A percentile compares a stretch with the other conserved stretches of the same genome.
Conservation (phyloP, 1,284 basidiomycete genomes). For the Sanghuangporus weigelae region DNA sequence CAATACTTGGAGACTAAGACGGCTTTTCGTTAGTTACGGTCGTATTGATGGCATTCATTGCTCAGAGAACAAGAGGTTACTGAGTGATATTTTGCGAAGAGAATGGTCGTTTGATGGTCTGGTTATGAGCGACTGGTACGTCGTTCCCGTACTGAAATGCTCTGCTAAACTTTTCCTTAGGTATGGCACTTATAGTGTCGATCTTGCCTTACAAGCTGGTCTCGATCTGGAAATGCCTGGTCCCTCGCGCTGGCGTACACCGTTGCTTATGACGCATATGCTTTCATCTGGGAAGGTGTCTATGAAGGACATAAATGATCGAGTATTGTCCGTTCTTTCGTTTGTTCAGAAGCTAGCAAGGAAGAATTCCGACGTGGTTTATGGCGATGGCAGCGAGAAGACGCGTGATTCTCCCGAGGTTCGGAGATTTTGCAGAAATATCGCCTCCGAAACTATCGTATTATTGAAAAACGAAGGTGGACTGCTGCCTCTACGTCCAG, state of each 20-base stretch:
- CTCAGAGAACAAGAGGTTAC: conserved; percentile 50
- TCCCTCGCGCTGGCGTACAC: conserved; percentile 56
- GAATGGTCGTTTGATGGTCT: conserved; percentile 68
- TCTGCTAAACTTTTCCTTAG: conserved; percentile 27
- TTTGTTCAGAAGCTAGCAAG: conserved; percentile 57
- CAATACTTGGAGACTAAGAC: background rate
- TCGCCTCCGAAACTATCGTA: conserved; percentile 63
- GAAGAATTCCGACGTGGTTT: conserved; percentile 56
- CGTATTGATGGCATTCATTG: conserved; percentile 59
- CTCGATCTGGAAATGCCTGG: conserved; percentile 71
- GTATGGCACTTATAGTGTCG: conserved; percentile 60
- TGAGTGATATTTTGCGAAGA: conserved; percentile 53
- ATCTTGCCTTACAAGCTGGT: conserved; percentile 56
- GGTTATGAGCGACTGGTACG: conserved; percentile 62
- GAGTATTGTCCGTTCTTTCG: conserved; percentile 47
- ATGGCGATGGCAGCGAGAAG: conserved; percentile 57
- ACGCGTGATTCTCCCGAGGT: conserved; percentile 52
- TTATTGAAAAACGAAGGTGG: conserved; percentile 61
- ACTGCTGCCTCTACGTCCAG: conserved; percentile 37
- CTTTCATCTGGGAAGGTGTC: conserved; percentile 55
- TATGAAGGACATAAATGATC: conserved; percentile 46
- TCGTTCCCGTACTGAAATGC: conserved; percentile 14
- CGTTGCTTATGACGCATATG: conserved; percentile 47
- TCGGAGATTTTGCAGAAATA: conserved; percentile 48
- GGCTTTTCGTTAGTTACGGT: conserved; percentile 45